These are phyloP conservation scores for Suillus americanus DNA, from an alignment of 768 basidiomycete genomes.

Conservation along the genomic window DNA sequence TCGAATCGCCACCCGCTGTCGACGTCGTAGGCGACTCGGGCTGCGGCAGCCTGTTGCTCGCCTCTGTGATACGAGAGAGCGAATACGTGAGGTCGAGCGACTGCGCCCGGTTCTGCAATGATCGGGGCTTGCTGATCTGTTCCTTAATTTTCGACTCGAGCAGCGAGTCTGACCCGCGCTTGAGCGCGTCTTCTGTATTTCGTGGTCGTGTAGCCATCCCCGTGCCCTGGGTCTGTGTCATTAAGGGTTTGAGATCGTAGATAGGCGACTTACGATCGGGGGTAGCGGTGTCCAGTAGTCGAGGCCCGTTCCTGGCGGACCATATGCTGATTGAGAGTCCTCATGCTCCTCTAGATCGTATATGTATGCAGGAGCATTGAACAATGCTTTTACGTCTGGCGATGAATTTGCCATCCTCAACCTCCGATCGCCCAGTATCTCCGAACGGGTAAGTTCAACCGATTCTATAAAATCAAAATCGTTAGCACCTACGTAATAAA, in stretches of 20 bases:
- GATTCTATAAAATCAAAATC: conserved; percentile 50
- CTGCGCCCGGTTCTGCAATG: conserved; percentile 84
- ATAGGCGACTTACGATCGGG: conserved; percentile 59
- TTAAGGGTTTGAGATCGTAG: conserved; percentile 9
- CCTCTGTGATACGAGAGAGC: conserved; percentile 77
- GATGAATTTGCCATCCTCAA: conserved; percentile 86
- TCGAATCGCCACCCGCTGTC: conserved; percentile 68
- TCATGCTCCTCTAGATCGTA: conserved; percentile 77
- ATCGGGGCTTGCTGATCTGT: conserved; percentile 71
- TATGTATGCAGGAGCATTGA: conserved; percentile 83
- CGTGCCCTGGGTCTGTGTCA: conserved; percentile 49
- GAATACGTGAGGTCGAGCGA: conserved; percentile 87
- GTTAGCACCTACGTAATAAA: conserved; percentile 19
- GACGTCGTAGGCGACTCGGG: conserved; percentile 84
- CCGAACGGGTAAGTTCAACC: conserved; percentile 69
- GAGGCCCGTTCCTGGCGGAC: conserved; percentile 45
- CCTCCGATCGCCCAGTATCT: conserved; percentile 68
- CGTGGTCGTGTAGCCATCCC: conserved; percentile 67
- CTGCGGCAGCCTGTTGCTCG: conserved; percentile 55
- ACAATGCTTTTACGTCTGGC: conserved; percentile 93
- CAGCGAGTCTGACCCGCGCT: conserved; percentile 82
- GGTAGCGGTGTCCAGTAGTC: conserved; percentile 80
- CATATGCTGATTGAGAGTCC: conserved; percentile 59
- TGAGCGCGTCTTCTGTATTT: conserved; percentile 72
- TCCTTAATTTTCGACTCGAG: conserved; percentile 84